Evolutionary conservation across 805 yeast species (phyloP).

Genomic region (Starmerella roubikii): DNA sequence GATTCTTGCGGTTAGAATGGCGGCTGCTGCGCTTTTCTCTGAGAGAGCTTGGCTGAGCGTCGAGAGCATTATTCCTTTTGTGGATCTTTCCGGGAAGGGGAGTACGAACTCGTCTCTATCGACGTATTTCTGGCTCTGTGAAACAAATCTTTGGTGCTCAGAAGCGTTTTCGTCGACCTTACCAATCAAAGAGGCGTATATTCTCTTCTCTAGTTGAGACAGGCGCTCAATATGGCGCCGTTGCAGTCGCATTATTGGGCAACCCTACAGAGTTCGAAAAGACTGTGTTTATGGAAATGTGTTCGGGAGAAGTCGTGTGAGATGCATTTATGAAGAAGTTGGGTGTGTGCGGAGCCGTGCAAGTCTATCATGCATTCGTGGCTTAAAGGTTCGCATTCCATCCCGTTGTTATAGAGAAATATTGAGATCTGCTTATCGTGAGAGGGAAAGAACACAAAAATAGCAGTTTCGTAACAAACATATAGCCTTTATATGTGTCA

Average conservation of each 20-base stretch:
- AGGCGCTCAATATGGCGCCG: constrained; percentile 10
- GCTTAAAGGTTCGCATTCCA: too few species aligned
- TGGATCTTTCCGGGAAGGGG: constrained; percentile 18
- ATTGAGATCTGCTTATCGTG: too few species aligned
- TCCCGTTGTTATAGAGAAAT: too few species aligned
- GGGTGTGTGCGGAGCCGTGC: too few species aligned
- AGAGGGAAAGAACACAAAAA: too few species aligned
- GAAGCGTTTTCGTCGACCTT: background rate
- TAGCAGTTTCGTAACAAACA: too few species aligned
- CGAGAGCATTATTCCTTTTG: constrained; percentile 14
- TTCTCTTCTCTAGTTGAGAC: constrained; percentile 8
- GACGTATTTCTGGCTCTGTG: constrained; percentile 8
- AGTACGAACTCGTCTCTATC: constrained; percentile 17
- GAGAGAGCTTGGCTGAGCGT: constrained; percentile 8
- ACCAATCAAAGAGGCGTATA: constrained; percentile 10
- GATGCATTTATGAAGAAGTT: too few species aligned
- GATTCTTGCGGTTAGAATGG: constrained; percentile 2
- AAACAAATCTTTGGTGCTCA: constrained; percentile 4
- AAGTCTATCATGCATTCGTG: too few species aligned
- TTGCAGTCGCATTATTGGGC: constrained; percentile 14
- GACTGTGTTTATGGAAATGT: too few species aligned
- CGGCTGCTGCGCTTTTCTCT: constrained; percentile 1
- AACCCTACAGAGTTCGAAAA: too few species aligned
- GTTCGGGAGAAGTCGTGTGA: background rate
- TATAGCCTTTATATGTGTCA: too few species aligned